Base-by-base conservation (phyloP, 441 rosid species). In the Mallotus japonicus region DNA sequence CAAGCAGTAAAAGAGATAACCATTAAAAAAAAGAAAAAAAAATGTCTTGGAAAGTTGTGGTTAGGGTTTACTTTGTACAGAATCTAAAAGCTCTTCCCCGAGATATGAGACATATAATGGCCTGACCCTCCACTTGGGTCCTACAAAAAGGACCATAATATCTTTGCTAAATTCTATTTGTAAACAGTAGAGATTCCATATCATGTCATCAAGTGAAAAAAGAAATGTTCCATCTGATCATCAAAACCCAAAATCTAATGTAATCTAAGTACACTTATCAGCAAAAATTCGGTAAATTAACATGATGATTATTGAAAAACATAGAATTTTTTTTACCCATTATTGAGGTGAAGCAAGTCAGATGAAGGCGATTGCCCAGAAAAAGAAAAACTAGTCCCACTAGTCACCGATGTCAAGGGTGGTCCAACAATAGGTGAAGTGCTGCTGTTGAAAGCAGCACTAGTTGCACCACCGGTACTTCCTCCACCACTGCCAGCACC, bases 331-430 rank as follows among this genome's bases (percentile, higher is more conserved):
- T 24, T n/a, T 79, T 85, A 90, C 98, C 96, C 83, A 65, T 82
- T 86, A 77, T 83, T 86, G 70, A 82, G 83, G 76, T 84, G 83
- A 76, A 89, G 81, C 66, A 85, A 87, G 77, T 86, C 91, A 72
- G 80, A 68, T 59, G 97, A 84, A 67, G 84, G 83, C 5, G 96
- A 80, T 49, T 87, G 79, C 54, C 82, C 82, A 14, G 92, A 80
- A 61, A 87, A 79, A 74, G 81, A 76, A 83, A 85, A 86, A 74
- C 34, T 65, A 57, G 83, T 59, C 64, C 83, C 85, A 37, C 78
- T 78, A 63, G 82, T 80, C 67, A 69, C 73, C 67, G 60, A 76
- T n/a, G 70, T 78, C 13, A 81, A 79, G 0, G 83, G 62, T 34
- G 84, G 69, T 15, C 77, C 50, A 12, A 44, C 40, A 44, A 15